These are phyloP conservation scores for Dictyostelium intermedium DNA, from an alignment of 78 protist genomes.

Conservation along the genomic window DNA sequence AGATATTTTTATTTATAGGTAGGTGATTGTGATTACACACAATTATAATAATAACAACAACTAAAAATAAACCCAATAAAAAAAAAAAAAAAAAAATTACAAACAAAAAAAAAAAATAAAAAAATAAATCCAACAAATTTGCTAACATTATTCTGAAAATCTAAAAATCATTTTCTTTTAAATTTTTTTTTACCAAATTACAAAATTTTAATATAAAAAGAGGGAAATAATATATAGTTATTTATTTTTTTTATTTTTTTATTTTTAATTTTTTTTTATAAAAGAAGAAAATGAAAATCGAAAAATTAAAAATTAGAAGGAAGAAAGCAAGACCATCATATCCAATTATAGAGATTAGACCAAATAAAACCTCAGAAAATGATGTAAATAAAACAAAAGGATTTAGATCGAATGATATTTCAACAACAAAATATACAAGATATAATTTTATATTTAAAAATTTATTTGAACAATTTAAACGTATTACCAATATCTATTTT, in stretches of 20 bases:
- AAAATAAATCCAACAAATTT: not conserved
- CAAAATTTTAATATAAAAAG: not conserved
- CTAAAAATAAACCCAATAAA: not conserved
- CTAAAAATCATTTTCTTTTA: not conserved
- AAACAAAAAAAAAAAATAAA: too few relatives aligned
- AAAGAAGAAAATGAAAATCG: not conserved
- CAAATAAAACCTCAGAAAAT: not conserved
- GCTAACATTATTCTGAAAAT: not conserved
- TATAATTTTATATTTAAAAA: slow-evolving; percentile 69
- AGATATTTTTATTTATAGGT: not conserved
- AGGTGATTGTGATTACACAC: not conserved
- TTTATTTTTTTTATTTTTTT: not conserved
- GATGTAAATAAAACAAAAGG: not conserved
- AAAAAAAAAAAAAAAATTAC: not conserved
- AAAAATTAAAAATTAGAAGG: not conserved
- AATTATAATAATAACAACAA: not conserved
- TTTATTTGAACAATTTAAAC: slow-evolving; percentile 82
- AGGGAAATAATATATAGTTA: not conserved
- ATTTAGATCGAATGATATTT: slow-evolving; percentile 16
- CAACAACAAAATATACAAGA: slow-evolving; percentile 31
- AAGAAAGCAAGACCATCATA: slow-evolving; percentile 47
- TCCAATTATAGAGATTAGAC: slow-evolving; percentile 12
- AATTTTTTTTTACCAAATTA: too few relatives aligned
- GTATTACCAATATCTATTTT: slow-evolving; percentile 85
- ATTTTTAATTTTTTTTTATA: not conserved